Conservation (phyloP, 129 eudicot species). For the Tanacetum coccineum region DNA sequence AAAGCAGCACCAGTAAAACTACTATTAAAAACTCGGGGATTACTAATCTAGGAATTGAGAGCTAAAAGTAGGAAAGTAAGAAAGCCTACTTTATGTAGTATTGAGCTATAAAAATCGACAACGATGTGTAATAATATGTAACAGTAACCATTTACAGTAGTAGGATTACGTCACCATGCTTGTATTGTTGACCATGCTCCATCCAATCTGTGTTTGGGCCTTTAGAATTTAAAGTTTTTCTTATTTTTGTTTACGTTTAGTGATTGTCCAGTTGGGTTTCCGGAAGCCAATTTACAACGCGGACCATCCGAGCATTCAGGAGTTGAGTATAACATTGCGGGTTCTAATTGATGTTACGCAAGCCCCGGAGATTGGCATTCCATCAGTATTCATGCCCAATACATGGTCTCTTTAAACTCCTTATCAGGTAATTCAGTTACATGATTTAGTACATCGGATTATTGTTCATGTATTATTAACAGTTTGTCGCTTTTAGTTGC, state of each 20-base stretch:
- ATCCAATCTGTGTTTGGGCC: conserved; percentile 11
- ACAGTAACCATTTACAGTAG: background rate
- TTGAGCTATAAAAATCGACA: background rate
- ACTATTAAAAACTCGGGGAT: background rate
- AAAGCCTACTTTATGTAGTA: background rate
- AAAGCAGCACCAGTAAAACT: background rate
- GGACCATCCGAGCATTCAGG: conserved; percentile 77
- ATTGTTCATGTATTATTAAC: too few species aligned
- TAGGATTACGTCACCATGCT: background rate
- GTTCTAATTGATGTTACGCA: conserved; percentile 92
- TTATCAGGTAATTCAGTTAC: too few species aligned
- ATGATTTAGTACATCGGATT: too few species aligned
- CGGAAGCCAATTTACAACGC: conserved; percentile 97
- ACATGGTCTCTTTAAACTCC: too few species aligned
- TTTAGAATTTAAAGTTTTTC: conserved; percentile 30
- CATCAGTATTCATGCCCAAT: conserved; percentile 87
- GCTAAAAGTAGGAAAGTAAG: conserved; percentile 4
- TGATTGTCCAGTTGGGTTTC: conserved; percentile 99
- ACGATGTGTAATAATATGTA: background rate
- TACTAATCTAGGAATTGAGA: conserved; percentile 6
- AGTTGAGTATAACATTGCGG: conserved; percentile 85
- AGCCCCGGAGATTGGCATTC: conserved; percentile 81
- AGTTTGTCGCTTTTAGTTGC: too few species aligned
- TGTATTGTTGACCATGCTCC: conserved; percentile 8
- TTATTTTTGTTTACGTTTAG: conserved; percentile 65